Percentiles rank a stretch among this genome's conserved stretches.
phyloP scores from a whole-genome alignment of 345 rosid genomes.

The Alliaria petiolata region DNA sequence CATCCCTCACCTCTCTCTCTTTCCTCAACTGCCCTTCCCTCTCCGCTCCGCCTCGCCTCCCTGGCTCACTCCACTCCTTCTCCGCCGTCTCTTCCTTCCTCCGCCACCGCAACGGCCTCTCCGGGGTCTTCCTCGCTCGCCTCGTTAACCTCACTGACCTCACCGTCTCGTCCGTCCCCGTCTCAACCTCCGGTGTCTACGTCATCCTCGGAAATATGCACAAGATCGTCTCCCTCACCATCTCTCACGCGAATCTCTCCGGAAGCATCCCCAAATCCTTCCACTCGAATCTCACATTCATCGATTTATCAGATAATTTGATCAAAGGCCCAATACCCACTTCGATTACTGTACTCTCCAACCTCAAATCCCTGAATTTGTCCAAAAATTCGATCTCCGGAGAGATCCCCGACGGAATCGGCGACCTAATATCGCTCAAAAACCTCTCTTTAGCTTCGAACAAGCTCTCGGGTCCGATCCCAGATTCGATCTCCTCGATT shows the following conservation, averaged over 20 bases:
- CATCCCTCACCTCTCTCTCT: conserved; percentile 59
- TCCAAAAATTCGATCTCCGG: conserved; percentile 63
- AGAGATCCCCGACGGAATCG: conserved; percentile 57
- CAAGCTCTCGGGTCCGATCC: conserved; percentile 76
- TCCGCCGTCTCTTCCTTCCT: conserved; percentile 60
- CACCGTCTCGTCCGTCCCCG: conserved; percentile 52
- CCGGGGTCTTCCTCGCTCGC: conserved; percentile 68
- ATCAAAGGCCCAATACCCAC: conserved; percentile 72
- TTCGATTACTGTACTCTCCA: conserved; percentile 60
- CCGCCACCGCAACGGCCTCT: conserved; percentile 57
- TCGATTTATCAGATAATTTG: conserved; percentile 72
- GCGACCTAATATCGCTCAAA: conserved; percentile 63
- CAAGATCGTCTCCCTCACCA: conserved; percentile 51
- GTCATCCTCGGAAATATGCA: conserved; percentile 71
- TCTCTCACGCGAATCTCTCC: conserved; percentile 66
- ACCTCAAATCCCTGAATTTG: conserved; percentile 59
- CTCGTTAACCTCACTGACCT: conserved; percentile 77
- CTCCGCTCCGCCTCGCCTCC: conserved; percentile 52
- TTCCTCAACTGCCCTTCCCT: conserved; percentile 65
- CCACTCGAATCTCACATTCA: conserved; percentile 50
- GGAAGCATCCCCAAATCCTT: conserved; percentile 59
- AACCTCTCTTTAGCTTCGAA: conserved; percentile 72
- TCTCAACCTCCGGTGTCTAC: conserved; percentile 64
- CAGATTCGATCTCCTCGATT: conserved; percentile 70
- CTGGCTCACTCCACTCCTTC: conserved; percentile 56